These are phyloP conservation scores for Lipomyces starkeyi DNA, from an alignment of 805 yeast species.

Conservation along the genomic window DNA sequence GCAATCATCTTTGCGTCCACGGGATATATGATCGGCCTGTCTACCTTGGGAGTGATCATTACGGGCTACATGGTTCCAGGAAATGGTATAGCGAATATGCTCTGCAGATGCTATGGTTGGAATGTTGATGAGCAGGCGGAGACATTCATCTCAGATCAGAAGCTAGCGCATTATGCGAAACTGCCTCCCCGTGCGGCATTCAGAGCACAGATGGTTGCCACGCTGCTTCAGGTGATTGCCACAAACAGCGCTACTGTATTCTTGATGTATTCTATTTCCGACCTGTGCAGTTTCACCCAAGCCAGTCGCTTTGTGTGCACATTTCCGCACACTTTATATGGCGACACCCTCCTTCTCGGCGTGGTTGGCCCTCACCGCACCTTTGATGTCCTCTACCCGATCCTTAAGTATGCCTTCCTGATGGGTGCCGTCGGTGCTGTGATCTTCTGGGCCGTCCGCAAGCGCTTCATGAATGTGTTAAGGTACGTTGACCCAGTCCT, in stretches of 20 bases:
- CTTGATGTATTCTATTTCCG: conserved; percentile 39
- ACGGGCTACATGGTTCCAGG: conserved; percentile 27
- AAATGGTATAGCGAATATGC: conserved; percentile 51
- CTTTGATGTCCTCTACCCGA: conserved; percentile 59
- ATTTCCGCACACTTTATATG: conserved; percentile 54
- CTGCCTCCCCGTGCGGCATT: conserved; percentile 67
- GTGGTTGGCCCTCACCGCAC: conserved; percentile 66
- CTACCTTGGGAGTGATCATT: conserved; percentile 39
- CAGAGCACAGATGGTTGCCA: conserved; percentile 55
- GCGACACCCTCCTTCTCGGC: conserved; percentile 69
- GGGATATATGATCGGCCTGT: conserved; percentile 62
- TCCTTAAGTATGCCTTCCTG: conserved; percentile 62
- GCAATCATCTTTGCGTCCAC: conserved; percentile 68
- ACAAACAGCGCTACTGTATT: conserved; percentile 50
- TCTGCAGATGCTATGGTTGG: conserved; percentile 64
- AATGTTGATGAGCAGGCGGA: conserved; percentile 61
- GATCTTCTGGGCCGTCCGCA: conserved; percentile 48
- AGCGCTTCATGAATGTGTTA: conserved; percentile 49
- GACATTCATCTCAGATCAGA: conserved; percentile 60
- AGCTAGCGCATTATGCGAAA: conserved; percentile 68
- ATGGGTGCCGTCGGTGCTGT: conserved; percentile 60
- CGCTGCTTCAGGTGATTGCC: conserved; percentile 53
- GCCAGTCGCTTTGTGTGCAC: conserved; percentile 56
- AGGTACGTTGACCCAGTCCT: conserved; percentile 68
- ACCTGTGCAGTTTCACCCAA: conserved; percentile 54